Base-by-base conservation (phyloP, 805 yeast genomes). In the Wickerhamomyces chambardii region DNA sequence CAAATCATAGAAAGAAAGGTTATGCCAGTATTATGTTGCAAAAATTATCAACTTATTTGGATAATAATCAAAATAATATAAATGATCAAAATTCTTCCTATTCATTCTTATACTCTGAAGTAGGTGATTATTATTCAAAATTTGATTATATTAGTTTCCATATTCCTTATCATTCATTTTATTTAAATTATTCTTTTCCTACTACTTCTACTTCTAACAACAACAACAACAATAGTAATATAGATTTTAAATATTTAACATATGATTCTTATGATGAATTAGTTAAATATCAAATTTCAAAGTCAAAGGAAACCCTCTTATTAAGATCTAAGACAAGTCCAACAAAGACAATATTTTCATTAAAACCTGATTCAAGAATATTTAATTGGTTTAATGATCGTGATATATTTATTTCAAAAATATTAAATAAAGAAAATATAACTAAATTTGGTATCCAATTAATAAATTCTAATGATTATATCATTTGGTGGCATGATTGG, bases 41-140 rank as follows among this genome's bases (percentile, higher is more conserved):
- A 12, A 14, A n/a, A 5, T 24, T 24, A 14, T 11, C 9, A 11
- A 32, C 36, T 17, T 30, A 38, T 29, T 44, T 73, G 27, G 56
- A 61, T 36, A n/a, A n/a, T n/a, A n/a, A n/a, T n/a, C n/a, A n/a
- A n/a, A n/a, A n/a, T n/a, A 43, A 53, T 6, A 51, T 50, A 32
- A 58, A 58, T 38, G 68, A 58, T 17, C 41, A 55, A 4, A 43
- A 48, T 9, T 49, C 58, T 16, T 40, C 53, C 17, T 51, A 68
- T 14, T 53, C 66, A 27, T 61, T 63, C 29, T 64, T 85, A 34
- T 84, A 84, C 65, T 79, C 90, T 41, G 92, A 79, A 33, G 74
- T 83, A 16, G 90, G 83, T 14, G 68, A 65, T 24, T 84, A 69
- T 45, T 86, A 86, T 53, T 59, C 64, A 27, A 60, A 64, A 42